Evolutionary conservation across 2,329 filamentous ascomycete species (phyloP), one percentile per base, ranked within the genome.

Genomic region (Xylaria sp.): DNA sequence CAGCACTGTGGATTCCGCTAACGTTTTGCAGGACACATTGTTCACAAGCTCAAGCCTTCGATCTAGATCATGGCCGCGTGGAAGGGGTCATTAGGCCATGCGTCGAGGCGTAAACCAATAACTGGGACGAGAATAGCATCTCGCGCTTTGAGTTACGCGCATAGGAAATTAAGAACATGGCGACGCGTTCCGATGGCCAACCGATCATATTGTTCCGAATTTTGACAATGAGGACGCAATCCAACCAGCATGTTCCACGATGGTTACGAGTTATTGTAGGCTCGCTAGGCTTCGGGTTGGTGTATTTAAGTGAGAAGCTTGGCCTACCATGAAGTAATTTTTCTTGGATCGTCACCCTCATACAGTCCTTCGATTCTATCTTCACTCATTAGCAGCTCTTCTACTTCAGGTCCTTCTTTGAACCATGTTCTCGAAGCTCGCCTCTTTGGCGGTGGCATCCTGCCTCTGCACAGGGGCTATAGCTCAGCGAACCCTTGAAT

Each of bases 401-500:
- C 25, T 51, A 23, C 20, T 60, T 63, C 23, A 44, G 57, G 23
- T 56, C 50, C 34, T 60, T 60, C 44, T 51, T 48, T 65, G 32
- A 59, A 62, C 25, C 25, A 75, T 75, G 72, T 59, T 74, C 6
- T 64, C 68, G n/a, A 73, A 63, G 23, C 56, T 72, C n/a, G 65
- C 63, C 55, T 66, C 62, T 25, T 41, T 74, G 39, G 68, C 70
- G 12, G 25, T 70, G 59, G 69, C 55, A 3, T 67, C 70, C n/a
- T 74, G 66, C 62, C 69, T 74, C 51, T 66, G 55, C 41, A 52
- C 70, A 52, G 57, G 54, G 3, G 50, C 60, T 18, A n/a, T 70
- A 52, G 70, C 65, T 23, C 69, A 75, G 66, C 55, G 56, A 48
- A 58, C 44, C 3, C 69, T 67, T 55, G 60, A 74, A 18, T 72